Percentiles rank a stretch among this genome's conserved stretches.
phyloP scores from a whole-genome alignment of 371 early-diverging fungal species.

The Rhizopus delemar region DNA sequence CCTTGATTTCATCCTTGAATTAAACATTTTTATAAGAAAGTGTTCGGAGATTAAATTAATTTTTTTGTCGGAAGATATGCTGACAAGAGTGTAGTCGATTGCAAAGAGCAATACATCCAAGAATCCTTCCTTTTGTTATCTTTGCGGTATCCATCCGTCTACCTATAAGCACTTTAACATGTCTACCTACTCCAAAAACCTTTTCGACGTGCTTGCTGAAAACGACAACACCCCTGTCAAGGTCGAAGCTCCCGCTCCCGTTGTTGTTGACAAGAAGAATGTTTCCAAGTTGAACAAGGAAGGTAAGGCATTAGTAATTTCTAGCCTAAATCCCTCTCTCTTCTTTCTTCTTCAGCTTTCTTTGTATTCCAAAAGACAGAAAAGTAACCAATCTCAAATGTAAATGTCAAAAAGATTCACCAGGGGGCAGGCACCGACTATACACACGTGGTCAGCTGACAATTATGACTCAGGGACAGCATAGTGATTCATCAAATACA shows the following conservation, averaged over 20 bases:
- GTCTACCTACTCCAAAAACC: constrained; percentile 60
- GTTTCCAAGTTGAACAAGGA: constrained; percentile 29
- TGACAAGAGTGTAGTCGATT: not conserved
- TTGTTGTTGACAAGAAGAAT: constrained; percentile 31
- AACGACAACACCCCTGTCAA: constrained; percentile 51
- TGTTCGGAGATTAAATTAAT: too few species aligned
- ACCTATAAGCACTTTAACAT: constrained; percentile 45
- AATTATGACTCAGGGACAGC: too few species aligned
- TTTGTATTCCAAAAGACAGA: not conserved
- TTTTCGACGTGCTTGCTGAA: constrained; percentile 66
- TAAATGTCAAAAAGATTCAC: not conserved
- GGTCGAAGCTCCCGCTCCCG: constrained; percentile 27
- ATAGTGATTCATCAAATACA: too few species aligned
- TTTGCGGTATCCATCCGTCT: constrained; percentile 36
- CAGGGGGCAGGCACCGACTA: not conserved
- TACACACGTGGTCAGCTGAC: too few species aligned
- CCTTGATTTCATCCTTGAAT: too few species aligned
- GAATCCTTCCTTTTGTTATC: constrained; percentile 26
- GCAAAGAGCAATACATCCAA: constrained; percentile 5
- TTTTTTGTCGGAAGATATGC: too few species aligned
- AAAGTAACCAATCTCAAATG: not conserved
- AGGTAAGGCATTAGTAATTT: constrained; percentile 19
- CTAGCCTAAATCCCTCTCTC: not conserved
- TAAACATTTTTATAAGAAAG: too few species aligned
- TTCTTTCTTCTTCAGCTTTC: not conserved